Percentiles rank a stretch among this genome's conserved stretches.
Conservation (phyloP, 2,329 filamentous ascomycete genomes). For the Blastomyces parvus region DNA sequence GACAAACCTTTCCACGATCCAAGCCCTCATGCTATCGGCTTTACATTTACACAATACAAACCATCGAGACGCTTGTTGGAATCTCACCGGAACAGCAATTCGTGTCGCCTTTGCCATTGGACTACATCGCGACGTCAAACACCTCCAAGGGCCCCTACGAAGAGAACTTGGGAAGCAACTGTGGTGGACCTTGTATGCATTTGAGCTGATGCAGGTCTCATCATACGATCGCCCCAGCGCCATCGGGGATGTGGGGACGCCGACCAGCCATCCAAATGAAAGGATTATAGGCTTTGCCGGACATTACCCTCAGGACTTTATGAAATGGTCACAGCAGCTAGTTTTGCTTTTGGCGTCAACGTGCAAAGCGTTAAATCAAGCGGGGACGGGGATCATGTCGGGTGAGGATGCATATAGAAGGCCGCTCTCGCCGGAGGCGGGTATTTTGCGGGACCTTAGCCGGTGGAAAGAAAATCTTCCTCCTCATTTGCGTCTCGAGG, state of each 20-base stretch:
- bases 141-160: conserved; percentile 1
- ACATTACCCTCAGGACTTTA: conserved; percentile 1
- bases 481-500: background rate
- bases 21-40: conserved; percentile 3
- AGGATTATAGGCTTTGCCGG: conserved; percentile 2
- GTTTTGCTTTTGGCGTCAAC: conserved; percentile 1
- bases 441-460: background rate
- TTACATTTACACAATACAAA: conserved; percentile 5
- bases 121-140: conserved; percentile 1
- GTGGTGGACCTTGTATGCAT: conserved; percentile 1
- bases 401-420: conserved; percentile 2
- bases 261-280: conserved; percentile 2
- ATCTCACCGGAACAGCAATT: background rate
- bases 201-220: conserved; percentile 1
- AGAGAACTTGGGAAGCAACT: conserved; percentile 2
- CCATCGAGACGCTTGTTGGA: conserved; percentile 3
- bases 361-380: conserved; percentile 2
- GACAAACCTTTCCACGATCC: conserved; percentile 1
- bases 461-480: background rate
- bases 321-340: conserved; percentile 4
- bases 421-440: background rate
- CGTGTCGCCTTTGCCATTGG: conserved; percentile 2
- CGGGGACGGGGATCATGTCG: conserved; percentile 3
- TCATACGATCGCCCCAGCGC: conserved; percentile 2
- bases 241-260: background rate